Percentiles rank a stretch among this genome's conserved stretches.
Evolutionary conservation across 352 stramenopile genomes (phyloP).

Genomic region (Phytophthora multivora): DNA sequence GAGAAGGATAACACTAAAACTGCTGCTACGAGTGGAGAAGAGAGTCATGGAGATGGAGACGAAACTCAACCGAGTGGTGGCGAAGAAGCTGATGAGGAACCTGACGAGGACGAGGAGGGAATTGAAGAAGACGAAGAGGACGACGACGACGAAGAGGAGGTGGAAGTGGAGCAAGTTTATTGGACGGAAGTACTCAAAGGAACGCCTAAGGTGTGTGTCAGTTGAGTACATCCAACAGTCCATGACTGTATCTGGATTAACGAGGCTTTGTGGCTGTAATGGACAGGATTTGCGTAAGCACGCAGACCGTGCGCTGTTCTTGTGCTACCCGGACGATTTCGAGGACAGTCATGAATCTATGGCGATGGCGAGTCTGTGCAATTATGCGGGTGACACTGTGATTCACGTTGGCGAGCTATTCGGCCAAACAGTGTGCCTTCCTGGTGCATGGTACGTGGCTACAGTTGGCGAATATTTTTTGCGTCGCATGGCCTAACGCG

Average conservation of each 20-base stretch:
- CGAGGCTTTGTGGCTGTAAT: background rate
- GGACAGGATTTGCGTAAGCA: slow-evolving; percentile 69
- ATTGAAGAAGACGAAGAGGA: slow-evolving; percentile 28
- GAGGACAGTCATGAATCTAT: slow-evolving; percentile 89
- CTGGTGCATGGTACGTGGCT: slow-evolving; percentile 76
- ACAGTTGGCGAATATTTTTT: background rate
- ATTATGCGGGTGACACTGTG: slow-evolving; percentile 91
- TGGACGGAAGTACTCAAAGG: slow-evolving; percentile 82
- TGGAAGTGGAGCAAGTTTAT: slow-evolving; percentile 85
- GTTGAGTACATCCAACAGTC: no score
- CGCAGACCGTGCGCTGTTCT: slow-evolving; percentile 86
- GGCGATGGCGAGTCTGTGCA: slow-evolving; percentile 87
- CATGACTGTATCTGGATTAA: background rate
- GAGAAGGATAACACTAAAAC: slow-evolving; percentile 27
- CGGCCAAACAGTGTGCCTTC: slow-evolving; percentile 86
- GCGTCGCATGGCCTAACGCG: background rate
- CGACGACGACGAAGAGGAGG: slow-evolving; percentile 63
- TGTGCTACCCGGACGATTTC: slow-evolving; percentile 95
- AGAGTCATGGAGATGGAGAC: slow-evolving; percentile 34
- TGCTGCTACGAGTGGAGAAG: slow-evolving; percentile 38
- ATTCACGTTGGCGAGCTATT: slow-evolving; percentile 96
- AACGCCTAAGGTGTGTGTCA: slow-evolving; percentile 59
- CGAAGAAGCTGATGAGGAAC: slow-evolving; percentile 33
- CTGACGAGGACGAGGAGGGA: slow-evolving; percentile 27
- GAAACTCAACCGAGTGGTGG: slow-evolving; percentile 32